Percentiles rank a stretch among this genome's conserved stretches.
Evolutionary conservation across 2,329 filamentous ascomycete genomes (phyloP).

Genomic region (Tothia fuscella): DNA sequence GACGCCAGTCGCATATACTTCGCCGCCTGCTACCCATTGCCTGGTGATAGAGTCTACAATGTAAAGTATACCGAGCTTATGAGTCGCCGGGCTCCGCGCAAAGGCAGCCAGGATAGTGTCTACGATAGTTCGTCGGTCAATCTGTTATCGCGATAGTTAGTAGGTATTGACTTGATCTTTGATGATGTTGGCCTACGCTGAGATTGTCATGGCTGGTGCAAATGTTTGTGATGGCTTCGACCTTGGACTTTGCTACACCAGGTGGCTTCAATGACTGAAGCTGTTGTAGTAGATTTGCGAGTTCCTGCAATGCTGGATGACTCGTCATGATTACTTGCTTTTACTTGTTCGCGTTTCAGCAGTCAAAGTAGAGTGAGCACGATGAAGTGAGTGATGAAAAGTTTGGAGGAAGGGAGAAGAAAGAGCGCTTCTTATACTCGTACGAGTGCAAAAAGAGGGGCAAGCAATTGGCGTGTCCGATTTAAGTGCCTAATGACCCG

Average conservation of each 20-base stretch:
- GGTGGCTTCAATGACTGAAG: constrained; percentile 87
- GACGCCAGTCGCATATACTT: constrained; percentile 88
- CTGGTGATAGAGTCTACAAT: constrained; percentile 99
- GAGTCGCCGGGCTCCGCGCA: constrained; percentile 84
- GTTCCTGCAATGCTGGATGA: constrained; percentile 66
- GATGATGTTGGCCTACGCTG: constrained; percentile 1
- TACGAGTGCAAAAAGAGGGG: too few relatives aligned
- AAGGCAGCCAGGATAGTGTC: constrained; percentile 54
- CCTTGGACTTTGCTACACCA: constrained; percentile 87
- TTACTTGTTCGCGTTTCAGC: constrained; percentile 3
- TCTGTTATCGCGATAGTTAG: not conserved
- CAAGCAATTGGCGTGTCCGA: too few relatives aligned
- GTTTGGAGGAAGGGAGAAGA: not conserved
- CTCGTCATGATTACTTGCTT: constrained; percentile 9
- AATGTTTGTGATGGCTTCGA: constrained; percentile 72
- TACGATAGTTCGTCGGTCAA: constrained; percentile 2
- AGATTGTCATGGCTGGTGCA: constrained; percentile 45
- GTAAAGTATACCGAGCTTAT: constrained; percentile 98
- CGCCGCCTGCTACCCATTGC: constrained; percentile 91
- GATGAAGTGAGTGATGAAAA: constrained; percentile 6
- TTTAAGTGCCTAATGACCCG: too few relatives aligned
- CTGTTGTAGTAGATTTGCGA: constrained; percentile 81
- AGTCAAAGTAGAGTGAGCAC: too few relatives aligned
- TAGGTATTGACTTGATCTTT: not conserved
- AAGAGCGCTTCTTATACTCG: too few relatives aligned